Conservation (phyloP, 1,284 basidiomycete genomes). For the Apiotrichum gamsii region DNA sequence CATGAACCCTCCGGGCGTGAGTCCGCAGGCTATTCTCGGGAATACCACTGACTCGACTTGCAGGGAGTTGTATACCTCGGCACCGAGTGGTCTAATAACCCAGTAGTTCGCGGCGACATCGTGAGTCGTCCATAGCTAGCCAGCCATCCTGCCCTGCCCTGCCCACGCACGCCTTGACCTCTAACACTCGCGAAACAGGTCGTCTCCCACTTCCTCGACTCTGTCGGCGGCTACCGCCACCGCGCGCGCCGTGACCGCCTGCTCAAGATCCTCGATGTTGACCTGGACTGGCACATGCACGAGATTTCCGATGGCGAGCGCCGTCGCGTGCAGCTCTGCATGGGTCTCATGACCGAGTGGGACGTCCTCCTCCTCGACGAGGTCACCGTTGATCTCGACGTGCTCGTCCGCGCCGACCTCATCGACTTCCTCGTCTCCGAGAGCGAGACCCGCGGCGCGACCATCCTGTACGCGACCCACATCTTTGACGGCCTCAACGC, state of each 20-base stretch:
- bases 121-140: too few relatives aligned
- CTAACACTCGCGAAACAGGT: too few relatives aligned
- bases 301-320: constrained; percentile 93
- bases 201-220: constrained; percentile 85
- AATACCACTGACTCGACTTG: background rate
- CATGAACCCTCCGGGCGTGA: constrained; percentile 50
- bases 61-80: constrained; percentile 82
- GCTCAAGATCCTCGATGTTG: constrained; percentile 87
- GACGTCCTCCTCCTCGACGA: constrained; percentile 90
- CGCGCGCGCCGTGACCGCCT: constrained; percentile 79
- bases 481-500: constrained; percentile 83
- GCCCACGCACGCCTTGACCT: too few relatives aligned
- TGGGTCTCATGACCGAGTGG: constrained; percentile 96
- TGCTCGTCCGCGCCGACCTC: constrained; percentile 86
- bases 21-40: too few relatives aligned
- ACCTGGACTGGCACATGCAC: constrained; percentile 68
- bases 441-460: constrained; percentile 72
- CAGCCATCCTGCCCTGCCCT: too few relatives aligned
- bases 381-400: constrained; percentile 97
- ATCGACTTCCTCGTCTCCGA: constrained; percentile 82
- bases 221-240: constrained; percentile 90
- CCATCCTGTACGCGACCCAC: constrained; percentile 92
- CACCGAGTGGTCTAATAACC: constrained; percentile 93
- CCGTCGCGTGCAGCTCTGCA: constrained; percentile 86
- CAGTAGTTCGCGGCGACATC: constrained; percentile 88